Conservation (phyloP, 345 rosid species). For the Moricandia moricandioides region DNA sequence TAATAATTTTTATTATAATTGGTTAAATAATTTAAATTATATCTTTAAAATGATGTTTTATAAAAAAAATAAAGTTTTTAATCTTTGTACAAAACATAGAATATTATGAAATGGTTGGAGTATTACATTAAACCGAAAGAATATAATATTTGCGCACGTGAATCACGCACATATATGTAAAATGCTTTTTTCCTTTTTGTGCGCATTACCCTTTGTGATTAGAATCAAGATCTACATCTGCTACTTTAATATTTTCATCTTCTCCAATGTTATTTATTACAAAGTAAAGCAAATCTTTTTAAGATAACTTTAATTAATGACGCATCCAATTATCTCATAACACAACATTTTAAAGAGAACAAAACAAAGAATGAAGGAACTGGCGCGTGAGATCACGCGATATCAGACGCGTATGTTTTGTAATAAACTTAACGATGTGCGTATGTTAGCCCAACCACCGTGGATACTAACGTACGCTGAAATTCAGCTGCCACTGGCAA, state of each 20-base stretch:
- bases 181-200: slow-evolving; percentile 22
- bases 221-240: slow-evolving; percentile 22
- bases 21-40: no score
- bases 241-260: slow-evolving; percentile 21
- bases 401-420: not conserved
- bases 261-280: slow-evolving; percentile 19
- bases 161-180: slow-evolving; percentile 26
- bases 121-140: no score
- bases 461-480: slow-evolving; percentile 21
- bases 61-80: no score
- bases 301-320: not conserved
- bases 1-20: no score
- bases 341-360: not conserved
- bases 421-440: slow-evolving; percentile 1
- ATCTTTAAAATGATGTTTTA: no score
- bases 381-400: slow-evolving; percentile 28
- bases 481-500: slow-evolving; percentile 14
- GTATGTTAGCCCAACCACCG: slow-evolving; percentile 36
- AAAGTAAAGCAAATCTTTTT: not conserved
- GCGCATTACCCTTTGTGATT: slow-evolving; percentile 26
- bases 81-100: no score
- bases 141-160: slow-evolving; percentile 30
- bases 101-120: no score
- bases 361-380: not conserved
- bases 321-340: not conserved